Evolutionary conservation across 176 grass and related monocot genomes (phyloP).

Genomic region (Avena insularis): DNA sequence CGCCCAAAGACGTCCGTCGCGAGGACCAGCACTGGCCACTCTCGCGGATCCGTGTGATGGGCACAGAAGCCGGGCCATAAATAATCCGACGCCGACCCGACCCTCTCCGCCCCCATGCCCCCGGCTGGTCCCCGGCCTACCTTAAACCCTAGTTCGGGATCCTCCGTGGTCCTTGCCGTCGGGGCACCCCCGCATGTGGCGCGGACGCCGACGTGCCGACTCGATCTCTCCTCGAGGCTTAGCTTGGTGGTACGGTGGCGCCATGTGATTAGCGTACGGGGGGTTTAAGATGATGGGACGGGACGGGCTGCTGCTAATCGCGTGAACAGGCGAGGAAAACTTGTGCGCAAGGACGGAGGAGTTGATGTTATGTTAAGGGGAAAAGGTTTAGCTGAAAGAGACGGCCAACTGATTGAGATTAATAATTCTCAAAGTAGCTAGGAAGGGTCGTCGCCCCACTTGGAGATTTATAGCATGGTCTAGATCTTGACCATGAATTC

Average conservation of each 20-base stretch:
- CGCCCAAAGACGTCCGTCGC: too few species aligned
- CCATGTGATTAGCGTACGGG: background rate
- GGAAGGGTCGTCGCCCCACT: background rate
- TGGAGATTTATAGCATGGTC: too few species aligned
- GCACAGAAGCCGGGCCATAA: constrained; percentile 5
- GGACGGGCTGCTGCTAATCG: background rate
- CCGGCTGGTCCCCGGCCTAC: constrained; percentile 17
- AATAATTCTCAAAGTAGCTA: background rate
- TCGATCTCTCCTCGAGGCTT: background rate
- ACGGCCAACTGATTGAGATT: background rate
- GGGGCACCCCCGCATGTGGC: background rate
- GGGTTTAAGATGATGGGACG: too few species aligned
- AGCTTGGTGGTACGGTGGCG: background rate
- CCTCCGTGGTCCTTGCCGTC: constrained; percentile 17
- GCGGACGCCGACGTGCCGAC: background rate
- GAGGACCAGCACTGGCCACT: background rate
- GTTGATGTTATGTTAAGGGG: too few species aligned
- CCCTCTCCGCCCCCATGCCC: constrained; percentile 25
- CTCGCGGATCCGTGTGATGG: constrained; percentile 7
- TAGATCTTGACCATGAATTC: too few species aligned
- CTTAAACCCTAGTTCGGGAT: constrained; percentile 2
- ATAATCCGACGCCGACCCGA: constrained; percentile 19
- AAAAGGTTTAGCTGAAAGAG: background rate
- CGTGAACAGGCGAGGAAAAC: background rate
- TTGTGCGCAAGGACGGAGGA: background rate